These are phyloP conservation scores for Trichomonascaceae sp. DNA, from an alignment of 1,139 yeast genomes.

Conservation along the genomic window DNA sequence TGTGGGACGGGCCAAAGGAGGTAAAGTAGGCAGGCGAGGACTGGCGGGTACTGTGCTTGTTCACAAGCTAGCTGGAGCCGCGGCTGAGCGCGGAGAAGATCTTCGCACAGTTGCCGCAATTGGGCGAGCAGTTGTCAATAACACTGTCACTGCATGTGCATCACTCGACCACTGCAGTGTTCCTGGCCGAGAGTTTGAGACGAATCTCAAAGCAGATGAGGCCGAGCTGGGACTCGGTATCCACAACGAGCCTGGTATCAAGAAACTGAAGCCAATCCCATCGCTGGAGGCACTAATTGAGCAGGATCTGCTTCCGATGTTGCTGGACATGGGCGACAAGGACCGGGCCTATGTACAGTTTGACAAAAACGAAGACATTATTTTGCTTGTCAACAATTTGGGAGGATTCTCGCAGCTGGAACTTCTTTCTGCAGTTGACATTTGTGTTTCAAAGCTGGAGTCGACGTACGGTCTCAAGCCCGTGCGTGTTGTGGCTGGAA, in stretches of 20 bases:
- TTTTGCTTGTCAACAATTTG: constrained; percentile 57
- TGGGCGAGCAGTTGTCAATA: constrained; percentile 49
- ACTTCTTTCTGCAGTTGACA: constrained; percentile 47
- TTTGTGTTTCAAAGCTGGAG: constrained; percentile 32
- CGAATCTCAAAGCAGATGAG: constrained; percentile 42
- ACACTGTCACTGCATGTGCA: constrained; percentile 77
- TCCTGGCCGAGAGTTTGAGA: constrained; percentile 58
- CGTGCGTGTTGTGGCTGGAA: constrained; percentile 52
- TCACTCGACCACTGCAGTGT: constrained; percentile 82
- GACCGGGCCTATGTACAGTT: constrained; percentile 40
- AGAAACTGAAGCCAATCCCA: constrained; percentile 55
- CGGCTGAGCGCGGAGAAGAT: constrained; percentile 35
- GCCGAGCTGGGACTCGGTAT: constrained; percentile 92
- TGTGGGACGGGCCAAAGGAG: constrained; percentile 76
- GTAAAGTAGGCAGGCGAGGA: constrained; percentile 87
- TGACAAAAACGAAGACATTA: constrained; percentile 46
- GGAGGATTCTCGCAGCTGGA: constrained; percentile 82
- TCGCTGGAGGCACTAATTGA: constrained; percentile 31
- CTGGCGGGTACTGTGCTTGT: constrained; percentile 81
- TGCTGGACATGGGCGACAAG: constrained; percentile 20
- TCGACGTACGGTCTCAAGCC: constrained; percentile 45
- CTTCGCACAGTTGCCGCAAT: constrained; percentile 41
- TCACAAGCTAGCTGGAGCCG: constrained; percentile 78
- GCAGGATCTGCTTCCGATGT: constrained; percentile 17
- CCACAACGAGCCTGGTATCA: constrained; percentile 85